Evolutionary conservation across 129 eudicot species (phyloP).

Genomic region (Heracleum sosnowskyi): DNA sequence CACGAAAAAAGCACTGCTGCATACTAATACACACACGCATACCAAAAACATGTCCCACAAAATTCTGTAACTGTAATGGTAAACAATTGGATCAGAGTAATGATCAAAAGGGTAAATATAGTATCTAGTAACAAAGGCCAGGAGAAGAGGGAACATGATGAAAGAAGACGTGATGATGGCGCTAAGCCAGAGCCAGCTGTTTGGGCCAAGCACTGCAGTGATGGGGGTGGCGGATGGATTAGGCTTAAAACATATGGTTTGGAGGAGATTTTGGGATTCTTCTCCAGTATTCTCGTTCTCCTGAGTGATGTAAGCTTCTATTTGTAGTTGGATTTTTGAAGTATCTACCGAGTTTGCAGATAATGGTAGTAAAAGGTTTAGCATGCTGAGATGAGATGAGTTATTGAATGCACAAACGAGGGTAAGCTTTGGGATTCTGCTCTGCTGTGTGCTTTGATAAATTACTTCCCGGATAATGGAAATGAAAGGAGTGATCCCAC

Average conservation of each 20-base stretch:
- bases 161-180: conserved; percentile 57
- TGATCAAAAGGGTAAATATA: conserved; percentile 51
- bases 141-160: conserved; percentile 46
- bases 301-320: conserved; percentile 63
- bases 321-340: conserved; percentile 32
- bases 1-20: conserved; percentile 35
- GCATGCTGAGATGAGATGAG: conserved; percentile 51
- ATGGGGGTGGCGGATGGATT: conserved; percentile 35
- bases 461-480: conserved; percentile 58
- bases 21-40: conserved; percentile 35
- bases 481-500: conserved; percentile 61
- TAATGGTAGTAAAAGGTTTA: conserved; percentile 59
- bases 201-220: conserved; percentile 44
- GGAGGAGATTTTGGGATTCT: conserved; percentile 20
- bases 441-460: conserved; percentile 30
- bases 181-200: conserved; percentile 69
- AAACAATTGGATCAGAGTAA: conserved; percentile 20
- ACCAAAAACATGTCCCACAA: conserved; percentile 50
- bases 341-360: conserved; percentile 21
- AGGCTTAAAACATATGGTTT: conserved; percentile 55
- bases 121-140: conserved; percentile 49
- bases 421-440: conserved; percentile 34
- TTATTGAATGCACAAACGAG: conserved; percentile 51
- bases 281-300: conserved; percentile 31
- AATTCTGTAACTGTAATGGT: conserved; percentile 37